Conservation (phyloP, 495 filamentous ascomycete species). For the Aspergillus asperescens region DNA sequence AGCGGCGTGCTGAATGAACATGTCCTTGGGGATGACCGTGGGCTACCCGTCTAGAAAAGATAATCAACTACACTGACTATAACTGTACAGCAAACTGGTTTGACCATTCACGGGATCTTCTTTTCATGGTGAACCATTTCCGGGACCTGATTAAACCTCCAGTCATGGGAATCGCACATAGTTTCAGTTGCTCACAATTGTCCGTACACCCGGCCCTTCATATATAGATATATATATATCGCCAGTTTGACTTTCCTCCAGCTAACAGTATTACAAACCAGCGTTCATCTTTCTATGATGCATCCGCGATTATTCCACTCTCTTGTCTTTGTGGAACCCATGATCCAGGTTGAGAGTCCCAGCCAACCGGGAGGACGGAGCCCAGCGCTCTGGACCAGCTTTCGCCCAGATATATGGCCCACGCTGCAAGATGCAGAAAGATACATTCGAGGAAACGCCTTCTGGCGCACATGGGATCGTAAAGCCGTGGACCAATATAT, state of each 20-base stretch:
- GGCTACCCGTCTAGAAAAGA: conserved; percentile 24
- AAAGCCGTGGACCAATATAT: neutral
- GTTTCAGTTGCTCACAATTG: conserved; percentile 61
- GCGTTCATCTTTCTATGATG: conserved; percentile 1
- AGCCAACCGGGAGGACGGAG: neutral
- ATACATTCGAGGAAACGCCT: neutral
- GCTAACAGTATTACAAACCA: conserved; percentile 24
- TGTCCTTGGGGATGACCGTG: conserved; percentile 63
- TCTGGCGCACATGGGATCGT: neutral
- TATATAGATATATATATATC: too few species aligned
- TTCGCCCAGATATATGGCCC: neutral
- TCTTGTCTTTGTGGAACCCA: conserved; percentile 3
- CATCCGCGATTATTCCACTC: conserved; percentile 1
- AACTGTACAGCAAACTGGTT: conserved; percentile 45
- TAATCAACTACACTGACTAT: neutral
- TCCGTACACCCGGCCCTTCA: too few species aligned
- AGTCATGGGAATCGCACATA: conserved; percentile 72
- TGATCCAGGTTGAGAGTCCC: neutral
- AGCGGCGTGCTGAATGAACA: conserved; percentile 62
- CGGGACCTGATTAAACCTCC: conserved; percentile 63
- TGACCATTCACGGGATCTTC: conserved; percentile 69
- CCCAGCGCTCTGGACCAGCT: neutral
- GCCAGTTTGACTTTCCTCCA: too few species aligned
- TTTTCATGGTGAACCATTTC: conserved; percentile 66
- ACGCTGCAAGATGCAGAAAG: neutral